Percentiles rank a stretch among this genome's conserved stretches.
Evolutionary conservation across 345 rosid species (phyloP).

Genomic region (Populus tremula): DNA sequence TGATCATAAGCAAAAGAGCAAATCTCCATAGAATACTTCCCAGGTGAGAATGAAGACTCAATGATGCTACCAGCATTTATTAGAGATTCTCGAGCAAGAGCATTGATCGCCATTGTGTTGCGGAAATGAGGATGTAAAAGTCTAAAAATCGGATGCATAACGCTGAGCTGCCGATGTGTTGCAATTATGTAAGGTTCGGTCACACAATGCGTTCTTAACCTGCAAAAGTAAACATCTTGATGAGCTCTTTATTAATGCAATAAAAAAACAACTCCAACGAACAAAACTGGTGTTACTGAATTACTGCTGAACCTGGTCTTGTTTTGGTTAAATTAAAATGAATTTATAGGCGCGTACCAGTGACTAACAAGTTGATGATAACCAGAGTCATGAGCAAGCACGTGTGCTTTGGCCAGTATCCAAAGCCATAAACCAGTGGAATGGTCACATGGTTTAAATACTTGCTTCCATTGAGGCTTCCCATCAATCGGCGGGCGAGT

Average conservation of each 20-base stretch:
- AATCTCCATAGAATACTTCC: conserved; percentile 63
- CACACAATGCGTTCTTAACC: conserved; percentile 68
- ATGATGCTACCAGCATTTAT: conserved; percentile 62
- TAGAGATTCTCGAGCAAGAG: conserved; percentile 52
- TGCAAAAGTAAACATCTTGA: conserved; percentile 9
- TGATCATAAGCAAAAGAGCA: conserved; percentile 46
- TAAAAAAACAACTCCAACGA: neutral
- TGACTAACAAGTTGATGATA: conserved; percentile 39
- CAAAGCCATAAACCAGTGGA: conserved; percentile 18
- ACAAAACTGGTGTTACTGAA: neutral
- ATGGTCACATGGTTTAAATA: conserved; percentile 23
- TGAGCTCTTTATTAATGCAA: neutral
- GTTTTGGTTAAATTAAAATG: too few relatives aligned
- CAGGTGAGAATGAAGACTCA: conserved; percentile 61
- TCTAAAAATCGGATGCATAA: conserved; percentile 70
- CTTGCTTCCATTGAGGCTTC: conserved; percentile 21
- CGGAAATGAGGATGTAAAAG: conserved; percentile 81
- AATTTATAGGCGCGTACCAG: conserved; percentile 5
- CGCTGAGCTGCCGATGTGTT: conserved; percentile 70
- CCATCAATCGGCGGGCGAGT: conserved; percentile 16
- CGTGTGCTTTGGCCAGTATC: conserved; percentile 41
- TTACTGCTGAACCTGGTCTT: too few relatives aligned
- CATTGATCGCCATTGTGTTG: conserved; percentile 76
- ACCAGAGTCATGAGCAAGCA: conserved; percentile 29
- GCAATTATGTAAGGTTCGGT: conserved; percentile 77